Percentiles rank a stretch among this genome's conserved stretches.
These are phyloP conservation scores for Collybiopsis luxurians DNA, from an alignment of 768 basidiomycete genomes.

Conservation along the genomic window DNA sequence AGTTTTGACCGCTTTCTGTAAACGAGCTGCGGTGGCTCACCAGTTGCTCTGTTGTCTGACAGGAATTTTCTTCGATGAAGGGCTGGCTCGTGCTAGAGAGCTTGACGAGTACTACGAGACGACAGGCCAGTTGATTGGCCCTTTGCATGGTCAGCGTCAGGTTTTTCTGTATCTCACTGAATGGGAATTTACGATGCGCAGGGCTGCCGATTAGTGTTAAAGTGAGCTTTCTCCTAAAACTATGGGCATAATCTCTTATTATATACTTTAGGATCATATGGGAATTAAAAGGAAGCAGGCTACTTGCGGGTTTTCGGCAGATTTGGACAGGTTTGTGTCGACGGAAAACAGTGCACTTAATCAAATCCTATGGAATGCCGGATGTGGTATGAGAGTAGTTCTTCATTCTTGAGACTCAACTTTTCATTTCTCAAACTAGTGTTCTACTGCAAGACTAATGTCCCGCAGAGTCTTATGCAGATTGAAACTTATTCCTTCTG, in stretches of 20 bases:
- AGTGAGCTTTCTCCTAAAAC: slow-evolving; percentile 24
- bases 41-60: slow-evolving; percentile 39
- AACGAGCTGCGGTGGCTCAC: slow-evolving; percentile 53
- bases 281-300: slow-evolving; percentile 37
- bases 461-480: slow-evolving; percentile 41
- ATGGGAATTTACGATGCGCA: too few species aligned
- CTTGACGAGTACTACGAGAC: slow-evolving; percentile 36
- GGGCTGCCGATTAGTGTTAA: slow-evolving; percentile 37
- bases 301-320: slow-evolving; percentile 31
- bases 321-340: slow-evolving; percentile 9
- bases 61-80: slow-evolving; percentile 45
- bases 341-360: slow-evolving; percentile 21
- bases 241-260: too few species aligned
- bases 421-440: slow-evolving; percentile 29
- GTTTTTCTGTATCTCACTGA: too few species aligned
- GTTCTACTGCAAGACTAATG: slow-evolving; percentile 41
- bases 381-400: slow-evolving; percentile 31
- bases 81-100: slow-evolving; percentile 33
- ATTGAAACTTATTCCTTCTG: slow-evolving; percentile 31
- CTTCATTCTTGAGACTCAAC: slow-evolving; percentile 1
- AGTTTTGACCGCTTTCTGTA: slow-evolving; percentile 40
- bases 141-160: slow-evolving; percentile 40
- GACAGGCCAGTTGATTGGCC: slow-evolving; percentile 39
- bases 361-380: slow-evolving; percentile 37
- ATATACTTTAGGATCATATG: slow-evolving; percentile 42